Evolutionary conservation across 2,329 filamentous ascomycete species (phyloP).

Genomic region (Calonectria honghensis): DNA sequence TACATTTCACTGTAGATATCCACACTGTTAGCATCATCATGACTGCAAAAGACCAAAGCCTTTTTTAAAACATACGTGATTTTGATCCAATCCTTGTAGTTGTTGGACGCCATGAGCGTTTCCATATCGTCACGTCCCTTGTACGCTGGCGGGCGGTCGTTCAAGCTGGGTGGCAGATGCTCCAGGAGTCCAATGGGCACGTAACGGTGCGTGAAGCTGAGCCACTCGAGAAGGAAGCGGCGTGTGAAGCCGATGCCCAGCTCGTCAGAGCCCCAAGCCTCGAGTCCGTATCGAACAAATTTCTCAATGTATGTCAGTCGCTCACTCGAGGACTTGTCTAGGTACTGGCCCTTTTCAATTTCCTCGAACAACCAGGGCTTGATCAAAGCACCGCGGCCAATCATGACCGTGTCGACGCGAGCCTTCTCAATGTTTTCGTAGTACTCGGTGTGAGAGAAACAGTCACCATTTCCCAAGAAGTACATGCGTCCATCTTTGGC

Average conservation of each 20-base stretch:
- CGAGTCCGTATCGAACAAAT: constrained; percentile 91
- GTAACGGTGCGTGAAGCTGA: constrained; percentile 95
- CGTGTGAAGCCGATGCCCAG: constrained; percentile 92
- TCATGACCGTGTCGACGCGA: constrained; percentile 95
- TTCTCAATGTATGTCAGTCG: constrained; percentile 90
- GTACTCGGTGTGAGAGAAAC: constrained; percentile 95
- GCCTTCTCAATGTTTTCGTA: constrained; percentile 84
- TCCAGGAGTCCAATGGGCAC: constrained; percentile 93
- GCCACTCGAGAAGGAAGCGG: constrained; percentile 94
- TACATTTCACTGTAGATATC: constrained; percentile 88
- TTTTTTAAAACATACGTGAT: constrained; percentile 81
- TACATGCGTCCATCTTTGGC: constrained; percentile 82
- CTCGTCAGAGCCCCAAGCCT: constrained; percentile 97
- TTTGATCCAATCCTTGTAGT: constrained; percentile 99
- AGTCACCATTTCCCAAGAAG: constrained; percentile 97
- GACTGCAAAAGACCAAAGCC: background rate
- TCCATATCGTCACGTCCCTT: constrained; percentile 92
- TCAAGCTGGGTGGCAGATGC: constrained; percentile 88
- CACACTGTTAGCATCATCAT: constrained; percentile 40
- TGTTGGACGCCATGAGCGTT: constrained; percentile 91
- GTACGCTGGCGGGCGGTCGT: constrained; percentile 91
- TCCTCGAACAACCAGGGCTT: constrained; percentile 99
- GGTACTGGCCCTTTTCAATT: constrained; percentile 91
- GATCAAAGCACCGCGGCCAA: constrained; percentile 95
- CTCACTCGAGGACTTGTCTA: constrained; percentile 95